These are phyloP conservation scores for Paulownia fortunei DNA, from an alignment of 257 asterid genomes.

Conservation along the genomic window DNA sequence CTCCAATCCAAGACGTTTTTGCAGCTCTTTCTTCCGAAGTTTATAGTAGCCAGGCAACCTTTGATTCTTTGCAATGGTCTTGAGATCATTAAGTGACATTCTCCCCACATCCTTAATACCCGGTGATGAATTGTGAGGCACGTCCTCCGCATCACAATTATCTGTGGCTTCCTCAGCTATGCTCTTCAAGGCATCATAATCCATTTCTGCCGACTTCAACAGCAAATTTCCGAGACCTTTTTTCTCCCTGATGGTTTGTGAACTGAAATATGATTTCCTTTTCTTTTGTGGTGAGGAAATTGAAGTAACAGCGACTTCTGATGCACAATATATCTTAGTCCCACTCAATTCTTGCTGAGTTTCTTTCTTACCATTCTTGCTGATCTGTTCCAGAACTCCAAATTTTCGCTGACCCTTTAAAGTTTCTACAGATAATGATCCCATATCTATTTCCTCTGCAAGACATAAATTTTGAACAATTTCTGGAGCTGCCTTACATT, in stretches of 20 bases:
- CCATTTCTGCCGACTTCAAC: slow-evolving; percentile 20
- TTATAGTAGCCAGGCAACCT: slow-evolving; percentile 34
- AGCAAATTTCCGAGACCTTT: slow-evolving; percentile 22
- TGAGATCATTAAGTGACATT: slow-evolving; percentile 38
- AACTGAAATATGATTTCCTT: neutral
- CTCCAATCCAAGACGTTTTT: slow-evolving; percentile 29
- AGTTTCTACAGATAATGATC: slow-evolving; percentile 25
- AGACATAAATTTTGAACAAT: no score
- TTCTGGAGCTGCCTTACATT: slow-evolving; percentile 14
- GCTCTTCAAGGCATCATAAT: neutral
- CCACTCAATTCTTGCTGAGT: slow-evolving; percentile 14
- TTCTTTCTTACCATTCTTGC: slow-evolving; percentile 18
- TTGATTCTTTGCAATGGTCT: slow-evolving; percentile 45
- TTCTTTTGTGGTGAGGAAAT: slow-evolving; percentile 23
- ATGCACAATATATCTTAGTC: slow-evolving; percentile 19
- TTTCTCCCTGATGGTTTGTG: slow-evolving; percentile 15
- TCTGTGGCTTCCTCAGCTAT: neutral
- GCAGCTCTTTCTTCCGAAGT: slow-evolving; percentile 44
- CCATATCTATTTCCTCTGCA: slow-evolving; percentile 32
- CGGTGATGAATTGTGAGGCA: neutral
- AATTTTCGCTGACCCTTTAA: slow-evolving; percentile 21
- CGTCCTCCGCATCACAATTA: neutral
- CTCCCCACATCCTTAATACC: neutral
- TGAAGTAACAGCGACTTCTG: slow-evolving; percentile 23
- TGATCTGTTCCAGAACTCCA: slow-evolving; percentile 6